phyloP scores from a whole-genome alignment of 768 basidiomycete genomes.

The Pleurotus platypus region DNA sequence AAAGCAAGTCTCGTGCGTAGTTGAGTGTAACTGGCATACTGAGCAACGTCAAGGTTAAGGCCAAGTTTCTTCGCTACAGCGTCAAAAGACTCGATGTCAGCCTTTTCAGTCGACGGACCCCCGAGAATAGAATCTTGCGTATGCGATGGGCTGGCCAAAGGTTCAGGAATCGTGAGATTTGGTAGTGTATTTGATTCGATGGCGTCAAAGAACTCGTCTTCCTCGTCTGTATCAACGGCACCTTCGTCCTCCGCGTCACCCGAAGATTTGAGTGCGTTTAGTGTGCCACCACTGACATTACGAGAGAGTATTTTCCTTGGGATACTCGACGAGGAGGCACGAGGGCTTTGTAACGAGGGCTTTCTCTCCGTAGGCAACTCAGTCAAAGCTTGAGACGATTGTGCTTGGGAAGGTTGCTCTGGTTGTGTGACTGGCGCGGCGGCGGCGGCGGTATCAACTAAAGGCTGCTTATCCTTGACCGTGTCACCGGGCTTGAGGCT shows the following conservation, averaged over 20 bases:
- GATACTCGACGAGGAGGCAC: not conserved
- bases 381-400: not conserved
- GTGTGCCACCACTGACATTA: not conserved
- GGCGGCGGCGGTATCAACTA: not conserved
- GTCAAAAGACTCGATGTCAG: not conserved
- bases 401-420: not conserved
- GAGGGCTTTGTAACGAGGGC: not conserved
- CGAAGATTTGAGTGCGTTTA: not conserved
- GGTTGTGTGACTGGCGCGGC: too few relatives aligned
- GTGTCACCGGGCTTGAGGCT: not conserved
- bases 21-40: constrained; percentile 68
- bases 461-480: not conserved
- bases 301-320: not conserved
- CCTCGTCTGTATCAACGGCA: constrained; percentile 64
- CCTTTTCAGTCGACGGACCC: not conserved
- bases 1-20: constrained; percentile 61
- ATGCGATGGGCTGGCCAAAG: constrained; percentile 46
- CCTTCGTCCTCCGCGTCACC: constrained; percentile 21
- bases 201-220: constrained; percentile 98
- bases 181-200: constrained; percentile 82
- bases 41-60: constrained; percentile 20
- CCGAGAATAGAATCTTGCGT: constrained; percentile 20
- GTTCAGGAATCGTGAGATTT: constrained; percentile 66
- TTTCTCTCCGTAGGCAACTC: too few relatives aligned
- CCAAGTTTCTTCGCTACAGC: constrained; percentile 7